Percentiles rank a stretch among this genome's conserved stretches.
phyloP scores from a whole-genome alignment of 371 early-diverging fungal species.

The Mortierella sp. region DNA sequence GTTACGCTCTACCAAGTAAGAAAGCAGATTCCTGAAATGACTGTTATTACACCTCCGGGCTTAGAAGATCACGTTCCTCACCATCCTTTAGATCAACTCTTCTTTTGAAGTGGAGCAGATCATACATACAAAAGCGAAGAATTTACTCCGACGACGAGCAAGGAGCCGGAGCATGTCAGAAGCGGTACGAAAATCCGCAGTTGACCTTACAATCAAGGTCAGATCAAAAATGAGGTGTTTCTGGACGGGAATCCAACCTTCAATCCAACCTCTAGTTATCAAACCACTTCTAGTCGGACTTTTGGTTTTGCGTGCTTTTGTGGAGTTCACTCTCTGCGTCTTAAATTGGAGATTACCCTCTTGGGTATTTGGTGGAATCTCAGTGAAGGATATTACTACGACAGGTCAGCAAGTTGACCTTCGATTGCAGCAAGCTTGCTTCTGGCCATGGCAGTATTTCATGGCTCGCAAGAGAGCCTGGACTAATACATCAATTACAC shows the following conservation, averaged over 20 bases:
- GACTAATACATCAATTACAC: constrained; percentile 74
- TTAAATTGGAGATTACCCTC: constrained; percentile 65
- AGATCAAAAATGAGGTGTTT: constrained; percentile 40
- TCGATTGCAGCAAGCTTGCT: constrained; percentile 80
- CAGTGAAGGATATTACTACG: constrained; percentile 71
- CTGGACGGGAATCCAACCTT: constrained; percentile 46
- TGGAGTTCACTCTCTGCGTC: constrained; percentile 62
- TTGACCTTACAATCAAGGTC: constrained; percentile 46
- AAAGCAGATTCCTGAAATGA: neutral
- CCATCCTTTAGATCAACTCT: constrained; percentile 46
- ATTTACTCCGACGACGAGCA: constrained; percentile 39
- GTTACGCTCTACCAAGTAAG: constrained; percentile 54
- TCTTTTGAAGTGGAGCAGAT: constrained; percentile 54
- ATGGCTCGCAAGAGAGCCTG: constrained; percentile 67
- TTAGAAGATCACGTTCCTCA: neutral
- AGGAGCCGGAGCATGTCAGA: constrained; percentile 53
- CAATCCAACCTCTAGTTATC: constrained; percentile 50
- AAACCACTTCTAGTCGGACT: constrained; percentile 55
- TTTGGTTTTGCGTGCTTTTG: constrained; percentile 57
- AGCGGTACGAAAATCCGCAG: constrained; percentile 53
- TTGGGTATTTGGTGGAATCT: constrained; percentile 67
- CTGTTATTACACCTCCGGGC: neutral
- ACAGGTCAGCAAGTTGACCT: constrained; percentile 85
- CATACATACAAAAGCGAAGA: constrained; percentile 43
- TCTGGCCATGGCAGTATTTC: constrained; percentile 86